These are phyloP conservation scores for Obba rivulosa DNA, from an alignment of 768 basidiomycete genomes.

Conservation along the genomic window DNA sequence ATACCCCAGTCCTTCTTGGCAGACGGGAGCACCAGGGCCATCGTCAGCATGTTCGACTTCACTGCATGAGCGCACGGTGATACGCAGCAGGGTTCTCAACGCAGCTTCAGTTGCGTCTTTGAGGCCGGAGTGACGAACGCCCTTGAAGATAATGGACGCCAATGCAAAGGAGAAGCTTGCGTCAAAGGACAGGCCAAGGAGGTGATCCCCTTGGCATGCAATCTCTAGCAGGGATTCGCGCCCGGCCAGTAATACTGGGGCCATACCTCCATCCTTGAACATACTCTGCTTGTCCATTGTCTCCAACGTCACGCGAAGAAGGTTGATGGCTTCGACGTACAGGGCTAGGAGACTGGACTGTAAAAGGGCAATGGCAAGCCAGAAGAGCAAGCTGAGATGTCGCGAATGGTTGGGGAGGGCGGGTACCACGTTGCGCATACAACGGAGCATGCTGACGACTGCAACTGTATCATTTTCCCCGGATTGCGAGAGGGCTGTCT, in stretches of 20 bases:
- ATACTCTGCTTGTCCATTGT: conserved; percentile 55
- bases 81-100: conserved; percentile 56
- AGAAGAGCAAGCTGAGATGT: conserved; percentile 74
- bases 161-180: conserved; percentile 76
- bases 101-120: conserved; percentile 55
- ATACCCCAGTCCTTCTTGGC: conserved; percentile 64
- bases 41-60: conserved; percentile 25
- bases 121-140: conserved; percentile 64
- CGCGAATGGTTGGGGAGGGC: conserved; percentile 63
- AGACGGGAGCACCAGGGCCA: conserved; percentile 40
- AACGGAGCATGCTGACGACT: conserved; percentile 84
- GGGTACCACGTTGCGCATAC: conserved; percentile 73
- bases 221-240: conserved; percentile 64
- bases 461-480: conserved; percentile 64
- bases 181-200: conserved; percentile 74
- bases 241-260: conserved; percentile 55
- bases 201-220: conserved; percentile 64
- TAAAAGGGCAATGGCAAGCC: conserved; percentile 82
- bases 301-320: conserved; percentile 62
- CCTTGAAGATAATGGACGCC: conserved; percentile 82
- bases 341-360: conserved; percentile 71
- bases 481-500: conserved; percentile 61
- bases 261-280: conserved; percentile 50
- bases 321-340: conserved; percentile 61
- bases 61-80: conserved; percentile 40